A percentile compares a stretch with the other conserved stretches of the same genome.
phyloP scores from a whole-genome alignment of 2,329 filamentous ascomycete species.

The Aureobasidium melanogenum region DNA sequence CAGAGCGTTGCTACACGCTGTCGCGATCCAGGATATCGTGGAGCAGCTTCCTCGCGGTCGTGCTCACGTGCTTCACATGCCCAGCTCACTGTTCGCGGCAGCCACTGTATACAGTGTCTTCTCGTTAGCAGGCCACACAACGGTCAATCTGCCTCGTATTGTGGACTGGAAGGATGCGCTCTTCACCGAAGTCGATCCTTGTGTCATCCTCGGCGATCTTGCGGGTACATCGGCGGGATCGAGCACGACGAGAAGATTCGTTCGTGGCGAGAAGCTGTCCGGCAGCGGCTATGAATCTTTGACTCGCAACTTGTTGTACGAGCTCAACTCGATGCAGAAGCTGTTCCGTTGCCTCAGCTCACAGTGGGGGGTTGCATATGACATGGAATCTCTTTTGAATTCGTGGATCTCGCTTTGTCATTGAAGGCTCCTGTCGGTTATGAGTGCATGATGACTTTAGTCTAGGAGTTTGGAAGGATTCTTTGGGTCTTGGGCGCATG shows the following conservation, averaged over 20 bases:
- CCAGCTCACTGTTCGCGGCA: slow-evolving; percentile 35
- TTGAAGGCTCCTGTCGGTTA: slow-evolving; percentile 15
- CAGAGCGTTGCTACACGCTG: slow-evolving; percentile 34
- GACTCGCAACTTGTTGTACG: slow-evolving; percentile 36
- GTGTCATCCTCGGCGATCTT: slow-evolving; percentile 19
- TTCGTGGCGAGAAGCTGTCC: slow-evolving; percentile 24
- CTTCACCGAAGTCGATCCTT: slow-evolving; percentile 21
- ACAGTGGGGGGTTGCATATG: slow-evolving; percentile 38
- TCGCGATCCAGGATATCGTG: slow-evolving; percentile 39
- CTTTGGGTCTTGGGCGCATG: no score
- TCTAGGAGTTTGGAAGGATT: not conserved
- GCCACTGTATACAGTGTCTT: slow-evolving; percentile 36
- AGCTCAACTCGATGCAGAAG: slow-evolving; percentile 40
- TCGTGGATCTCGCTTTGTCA: slow-evolving; percentile 37
- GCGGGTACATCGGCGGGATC: slow-evolving; percentile 16
- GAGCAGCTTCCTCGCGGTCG: slow-evolving; percentile 37
- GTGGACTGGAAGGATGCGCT: slow-evolving; percentile 36
- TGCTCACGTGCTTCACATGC: slow-evolving; percentile 39
- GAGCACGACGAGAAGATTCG: slow-evolving; percentile 32
- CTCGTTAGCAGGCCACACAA: slow-evolving; percentile 30
- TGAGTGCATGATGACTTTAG: not conserved
- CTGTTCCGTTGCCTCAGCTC: slow-evolving; percentile 35
- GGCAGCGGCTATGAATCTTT: slow-evolving; percentile 18
- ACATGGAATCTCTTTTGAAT: slow-evolving; percentile 37
- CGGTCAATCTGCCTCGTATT: slow-evolving; percentile 30